Evolutionary conservation across 495 filamentous ascomycete genomes (phyloP).

Genomic region (Baudoinia panamericana): DNA sequence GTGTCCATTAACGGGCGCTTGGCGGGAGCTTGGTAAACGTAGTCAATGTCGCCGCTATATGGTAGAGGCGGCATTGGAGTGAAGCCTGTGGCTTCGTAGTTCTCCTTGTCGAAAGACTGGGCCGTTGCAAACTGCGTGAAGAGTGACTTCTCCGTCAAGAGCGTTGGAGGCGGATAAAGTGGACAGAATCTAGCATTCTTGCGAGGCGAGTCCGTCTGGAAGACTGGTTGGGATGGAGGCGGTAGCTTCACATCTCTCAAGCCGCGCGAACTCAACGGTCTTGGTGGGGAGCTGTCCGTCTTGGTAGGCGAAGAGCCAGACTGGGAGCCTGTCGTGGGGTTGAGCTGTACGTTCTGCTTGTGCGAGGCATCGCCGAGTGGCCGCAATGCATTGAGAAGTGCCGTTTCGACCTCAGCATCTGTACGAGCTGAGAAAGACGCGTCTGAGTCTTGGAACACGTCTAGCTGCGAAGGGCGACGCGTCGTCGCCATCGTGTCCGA

Average conservation of each 20-base stretch:
- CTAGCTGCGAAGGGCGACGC: conserved; percentile 46
- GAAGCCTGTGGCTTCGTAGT: conserved; percentile 35
- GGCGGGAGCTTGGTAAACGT: conserved; percentile 44
- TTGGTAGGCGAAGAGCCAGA: conserved; percentile 22
- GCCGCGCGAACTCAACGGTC: conserved; percentile 26
- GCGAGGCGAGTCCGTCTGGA: conserved; percentile 70
- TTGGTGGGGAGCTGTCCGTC: conserved; percentile 29
- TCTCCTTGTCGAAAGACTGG: conserved; percentile 50
- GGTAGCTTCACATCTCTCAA: conserved; percentile 56
- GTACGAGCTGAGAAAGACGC: conserved; percentile 31
- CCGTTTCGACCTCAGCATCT: conserved; percentile 36
- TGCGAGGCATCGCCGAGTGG: conserved; percentile 35
- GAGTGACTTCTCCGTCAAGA: conserved; percentile 41
- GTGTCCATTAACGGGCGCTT: conserved; percentile 64
- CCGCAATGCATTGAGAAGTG: conserved; percentile 36
- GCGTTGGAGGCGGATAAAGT: conserved; percentile 18
- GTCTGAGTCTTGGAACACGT: conserved; percentile 51
- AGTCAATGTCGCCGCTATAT: conserved; percentile 24
- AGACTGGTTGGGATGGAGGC: conserved; percentile 49
- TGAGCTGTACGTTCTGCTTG: conserved; percentile 33
- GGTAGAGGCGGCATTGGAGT: conserved; percentile 3
- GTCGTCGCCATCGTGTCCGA: conserved; percentile 46
- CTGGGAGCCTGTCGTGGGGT: conserved; percentile 17
- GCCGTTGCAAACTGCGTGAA: conserved; percentile 45
- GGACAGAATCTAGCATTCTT: conserved; percentile 43